Conservation (phyloP, 805 yeast species). For the Wickerhamomyces bisporus region DNA sequence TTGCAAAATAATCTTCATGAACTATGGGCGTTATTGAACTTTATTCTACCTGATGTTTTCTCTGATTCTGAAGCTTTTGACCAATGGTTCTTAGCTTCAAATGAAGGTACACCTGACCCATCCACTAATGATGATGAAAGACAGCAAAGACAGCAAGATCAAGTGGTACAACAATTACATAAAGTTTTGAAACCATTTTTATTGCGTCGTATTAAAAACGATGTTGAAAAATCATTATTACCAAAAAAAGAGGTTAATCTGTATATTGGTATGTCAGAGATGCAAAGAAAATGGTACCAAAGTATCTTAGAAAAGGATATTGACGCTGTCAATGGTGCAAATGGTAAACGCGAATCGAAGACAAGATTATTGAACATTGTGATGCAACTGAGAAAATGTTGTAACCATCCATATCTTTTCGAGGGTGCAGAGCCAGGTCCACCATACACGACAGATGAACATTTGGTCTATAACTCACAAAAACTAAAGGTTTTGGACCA, state of each 20-base stretch:
- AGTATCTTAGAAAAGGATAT: constrained; percentile 72
- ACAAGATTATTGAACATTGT: constrained; percentile 74
- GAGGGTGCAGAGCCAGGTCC: constrained; percentile 93
- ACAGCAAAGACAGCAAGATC: constrained; percentile 34
- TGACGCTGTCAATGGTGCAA: constrained; percentile 82
- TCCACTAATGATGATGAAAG: constrained; percentile 34
- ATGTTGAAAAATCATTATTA: constrained; percentile 72
- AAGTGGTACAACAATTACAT: constrained; percentile 62
- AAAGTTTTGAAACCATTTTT: constrained; percentile 73
- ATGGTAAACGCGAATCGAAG: constrained; percentile 68
- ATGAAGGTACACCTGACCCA: constrained; percentile 24
- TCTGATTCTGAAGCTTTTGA: constrained; percentile 70
- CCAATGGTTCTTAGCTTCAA: constrained; percentile 53
- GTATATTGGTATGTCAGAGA: constrained; percentile 69
- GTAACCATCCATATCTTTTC: constrained; percentile 79
- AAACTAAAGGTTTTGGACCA: constrained; percentile 70
- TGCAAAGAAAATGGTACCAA: constrained; percentile 77
- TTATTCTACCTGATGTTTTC: constrained; percentile 73
- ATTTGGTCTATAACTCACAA: constrained; percentile 65
- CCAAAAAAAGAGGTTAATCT: constrained; percentile 74
- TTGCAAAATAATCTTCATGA: constrained; percentile 76
- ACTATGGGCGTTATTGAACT: constrained; percentile 75
- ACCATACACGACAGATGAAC: constrained; percentile 82
- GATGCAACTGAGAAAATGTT: constrained; percentile 81
- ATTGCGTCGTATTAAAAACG: constrained; percentile 70